phyloP scores from a whole-genome alignment of 768 basidiomycete genomes.

The Solioccasus polychromus region DNA sequence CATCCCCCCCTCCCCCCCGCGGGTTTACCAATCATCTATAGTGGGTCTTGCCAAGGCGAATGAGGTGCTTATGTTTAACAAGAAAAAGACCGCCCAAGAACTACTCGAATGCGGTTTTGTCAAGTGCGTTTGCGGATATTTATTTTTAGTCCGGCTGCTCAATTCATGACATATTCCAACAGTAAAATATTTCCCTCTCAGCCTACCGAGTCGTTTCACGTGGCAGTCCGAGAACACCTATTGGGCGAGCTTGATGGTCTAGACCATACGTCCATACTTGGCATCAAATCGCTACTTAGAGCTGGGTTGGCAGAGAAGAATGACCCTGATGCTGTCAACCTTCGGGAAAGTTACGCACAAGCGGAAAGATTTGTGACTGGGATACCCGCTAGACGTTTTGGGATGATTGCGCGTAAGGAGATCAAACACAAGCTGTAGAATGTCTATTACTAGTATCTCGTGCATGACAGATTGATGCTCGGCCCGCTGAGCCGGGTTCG shows the following conservation, averaged over 20 bases:
- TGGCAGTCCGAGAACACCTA: conserved; percentile 46
- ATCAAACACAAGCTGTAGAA: conserved; percentile 60
- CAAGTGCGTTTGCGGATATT: conserved; percentile 43
- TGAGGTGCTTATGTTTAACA: conserved; percentile 68
- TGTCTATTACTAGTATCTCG: background rate
- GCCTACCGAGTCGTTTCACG: conserved; percentile 50
- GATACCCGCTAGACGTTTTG: conserved; percentile 51
- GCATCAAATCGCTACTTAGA: conserved; percentile 52
- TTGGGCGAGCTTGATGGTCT: conserved; percentile 56
- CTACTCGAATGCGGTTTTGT: conserved; percentile 60
- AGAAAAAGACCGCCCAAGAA: conserved; percentile 59
- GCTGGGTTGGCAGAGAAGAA: conserved; percentile 60
- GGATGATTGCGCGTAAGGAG: conserved; percentile 57
- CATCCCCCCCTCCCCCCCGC: too few relatives aligned
- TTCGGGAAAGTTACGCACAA: conserved; percentile 71
- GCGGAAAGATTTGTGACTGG: conserved; percentile 63
- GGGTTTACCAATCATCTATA: conserved; percentile 23
- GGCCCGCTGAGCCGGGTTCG: too few relatives aligned
- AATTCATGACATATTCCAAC: conserved; percentile 4
- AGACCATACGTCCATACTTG: conserved; percentile 51
- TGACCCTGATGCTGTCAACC: conserved; percentile 58
- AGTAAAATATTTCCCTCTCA: conserved; percentile 62
- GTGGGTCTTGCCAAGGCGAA: conserved; percentile 71
- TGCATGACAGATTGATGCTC: too few relatives aligned
- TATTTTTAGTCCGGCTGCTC: background rate